Base-by-base conservation (phyloP, 2,329 filamentous ascomycete species). In the Verticillium klebahnii region DNA sequence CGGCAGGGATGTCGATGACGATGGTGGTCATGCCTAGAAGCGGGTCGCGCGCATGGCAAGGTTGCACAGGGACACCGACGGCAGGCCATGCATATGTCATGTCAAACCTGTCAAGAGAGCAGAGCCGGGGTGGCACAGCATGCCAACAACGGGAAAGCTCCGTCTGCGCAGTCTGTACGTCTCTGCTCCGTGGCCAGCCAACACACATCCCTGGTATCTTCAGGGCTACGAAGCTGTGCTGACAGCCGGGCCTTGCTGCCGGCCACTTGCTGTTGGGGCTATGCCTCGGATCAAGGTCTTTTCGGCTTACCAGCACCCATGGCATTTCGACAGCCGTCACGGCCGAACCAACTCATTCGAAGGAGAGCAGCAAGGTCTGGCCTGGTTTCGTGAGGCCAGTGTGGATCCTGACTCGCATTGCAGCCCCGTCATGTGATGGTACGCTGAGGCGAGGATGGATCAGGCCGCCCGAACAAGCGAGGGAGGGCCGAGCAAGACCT, bases 401-500 rank as follows among this genome's bases (percentile, higher is more conserved):
- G 58, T 54, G 58, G 58, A 36, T 54, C 50, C 40, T 59, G n/a
- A 23, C 58, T 31, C 58, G 58, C 58, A 59, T 59, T 59, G 58
- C 58, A 59, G 58, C 45, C 40, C 19, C 58, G 58, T 59, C 58
- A 59, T 59, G 58, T 59, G 58, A 59, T 59, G 45, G 45, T 17
- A 34, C 23, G 40, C 40, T 31, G 45, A 54, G 58, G 58, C 58
- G 58, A 55, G 31, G 58, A 39, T 54, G n/a, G 19, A 29, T 52
- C 45, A 52, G 39, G 39, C 12, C 19, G 39, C 12, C 19, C 19
- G 19, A 19, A 52, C 45, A 52, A 52, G 45, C 19, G 45, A 52
- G 19, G 19, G 19, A 23, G 11, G 7, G n/a, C 34, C 45, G 5
- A 25, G 45, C 45, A 52, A 19, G n/a, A 52, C 11, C 45, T 45